A percentile compares a stretch with the other conserved stretches of the same genome.
phyloP scores from a whole-genome alignment of 306 rosid genomes.

The Bauhinia variegata region DNA sequence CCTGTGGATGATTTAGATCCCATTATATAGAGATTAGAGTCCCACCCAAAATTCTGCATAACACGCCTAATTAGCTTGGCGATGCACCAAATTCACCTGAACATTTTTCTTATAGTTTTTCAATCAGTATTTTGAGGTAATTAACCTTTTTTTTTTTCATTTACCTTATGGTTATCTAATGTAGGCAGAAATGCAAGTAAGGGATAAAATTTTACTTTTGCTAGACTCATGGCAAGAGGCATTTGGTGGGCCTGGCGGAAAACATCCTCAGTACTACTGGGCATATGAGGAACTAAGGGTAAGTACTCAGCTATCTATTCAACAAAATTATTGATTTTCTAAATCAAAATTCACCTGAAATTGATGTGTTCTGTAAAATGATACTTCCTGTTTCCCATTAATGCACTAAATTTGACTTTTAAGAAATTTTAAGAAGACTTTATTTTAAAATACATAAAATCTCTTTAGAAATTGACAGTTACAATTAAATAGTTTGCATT shows the following conservation, averaged over 20 bases:
- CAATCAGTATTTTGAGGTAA: constrained; percentile 14
- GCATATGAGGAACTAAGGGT: constrained; percentile 91
- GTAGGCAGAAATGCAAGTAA: constrained; percentile 91
- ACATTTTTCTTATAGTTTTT: not conserved
- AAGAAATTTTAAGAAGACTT: constrained; percentile 1
- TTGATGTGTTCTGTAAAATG: constrained; percentile 13
- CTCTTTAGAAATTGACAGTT: constrained; percentile 4
- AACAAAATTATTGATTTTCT: constrained; percentile 12
- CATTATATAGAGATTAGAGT: no score
- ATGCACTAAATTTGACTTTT: constrained; percentile 3
- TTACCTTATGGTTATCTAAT: constrained; percentile 31
- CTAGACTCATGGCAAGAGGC: constrained; percentile 97
- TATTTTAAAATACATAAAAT: no score
- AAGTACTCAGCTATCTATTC: constrained; percentile 26
- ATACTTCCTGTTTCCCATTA: constrained; percentile 10
- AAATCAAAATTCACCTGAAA: constrained; percentile 6
- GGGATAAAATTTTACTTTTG: constrained; percentile 83
- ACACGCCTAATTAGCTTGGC: no score
- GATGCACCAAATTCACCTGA: no score
- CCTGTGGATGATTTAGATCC: no score
- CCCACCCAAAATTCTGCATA: no score
- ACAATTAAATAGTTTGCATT: not conserved
- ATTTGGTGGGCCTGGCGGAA: constrained; percentile 90
- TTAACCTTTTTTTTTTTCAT: not conserved
- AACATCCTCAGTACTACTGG: constrained; percentile 85